Conservation (phyloP, 2,329 filamentous ascomycete species). For the Hyphodiscus sp. region DNA sequence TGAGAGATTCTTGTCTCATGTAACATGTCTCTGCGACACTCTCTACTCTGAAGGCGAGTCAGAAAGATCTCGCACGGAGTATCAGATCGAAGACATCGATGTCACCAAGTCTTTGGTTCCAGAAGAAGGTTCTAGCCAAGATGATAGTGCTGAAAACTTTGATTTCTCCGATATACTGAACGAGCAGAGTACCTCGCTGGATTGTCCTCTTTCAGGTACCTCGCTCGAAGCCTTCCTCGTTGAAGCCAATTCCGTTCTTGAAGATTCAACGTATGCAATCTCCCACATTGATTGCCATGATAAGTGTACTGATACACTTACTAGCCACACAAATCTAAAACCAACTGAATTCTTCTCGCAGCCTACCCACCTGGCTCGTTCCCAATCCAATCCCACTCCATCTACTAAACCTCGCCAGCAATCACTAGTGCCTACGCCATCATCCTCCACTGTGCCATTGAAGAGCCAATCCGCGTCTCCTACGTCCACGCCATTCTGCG, state of each 20-base stretch:
- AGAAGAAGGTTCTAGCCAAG: conserved; percentile 9
- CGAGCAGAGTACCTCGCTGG: neutral
- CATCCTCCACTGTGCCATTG: neutral
- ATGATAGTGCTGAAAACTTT: conserved; percentile 1
- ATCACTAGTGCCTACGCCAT: neutral
- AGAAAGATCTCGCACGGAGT: conserved; percentile 5
- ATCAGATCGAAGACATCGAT: conserved; percentile 18
- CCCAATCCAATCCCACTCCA: neutral
- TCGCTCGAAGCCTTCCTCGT: conserved; percentile 1
- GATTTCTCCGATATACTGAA: conserved; percentile 3
- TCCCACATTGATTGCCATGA: neutral
- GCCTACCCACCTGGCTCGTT: neutral
- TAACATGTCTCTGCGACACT: conserved; percentile 14
- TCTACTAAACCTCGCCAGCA: neutral
- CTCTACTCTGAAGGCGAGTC: conserved; percentile 11
- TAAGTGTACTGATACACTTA: neutral
- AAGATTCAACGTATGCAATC: neutral
- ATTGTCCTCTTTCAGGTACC: neutral
- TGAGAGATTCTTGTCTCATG: conserved; percentile 13
- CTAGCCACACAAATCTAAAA: neutral
- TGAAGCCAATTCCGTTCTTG: conserved; percentile 2
- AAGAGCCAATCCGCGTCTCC: neutral
- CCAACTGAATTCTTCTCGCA: neutral
- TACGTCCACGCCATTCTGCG: neutral
- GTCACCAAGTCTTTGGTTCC: conserved; percentile 17